Evolutionary conservation across 2,329 filamentous ascomycete genomes (phyloP).

Genomic region (Hyphodiscus sp.): DNA sequence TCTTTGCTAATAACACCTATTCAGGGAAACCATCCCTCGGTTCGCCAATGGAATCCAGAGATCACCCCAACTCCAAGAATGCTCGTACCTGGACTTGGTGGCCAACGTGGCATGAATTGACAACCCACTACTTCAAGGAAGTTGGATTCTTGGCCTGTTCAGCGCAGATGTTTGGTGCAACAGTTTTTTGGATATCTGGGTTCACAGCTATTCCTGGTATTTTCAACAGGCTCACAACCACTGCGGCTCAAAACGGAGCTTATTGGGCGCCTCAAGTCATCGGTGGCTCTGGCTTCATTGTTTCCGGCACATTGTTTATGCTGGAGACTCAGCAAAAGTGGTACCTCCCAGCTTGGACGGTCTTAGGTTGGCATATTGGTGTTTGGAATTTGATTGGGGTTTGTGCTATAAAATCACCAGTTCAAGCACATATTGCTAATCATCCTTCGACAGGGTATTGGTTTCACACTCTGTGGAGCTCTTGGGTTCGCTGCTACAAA

Average conservation of each 20-base stretch:
- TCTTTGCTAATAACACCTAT: conserved; percentile 6
- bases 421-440: neutral
- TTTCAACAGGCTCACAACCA: conserved; percentile 39
- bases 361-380: conserved; percentile 62
- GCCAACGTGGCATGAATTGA: conserved; percentile 49
- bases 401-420: neutral
- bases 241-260: conserved; percentile 43
- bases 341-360: conserved; percentile 49
- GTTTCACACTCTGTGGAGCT: conserved; percentile 56
- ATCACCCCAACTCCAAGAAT: conserved; percentile 9
- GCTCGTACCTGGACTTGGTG: conserved; percentile 49
- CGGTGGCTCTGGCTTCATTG: conserved; percentile 55
- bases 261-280: conserved; percentile 59
- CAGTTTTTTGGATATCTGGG: conserved; percentile 58
- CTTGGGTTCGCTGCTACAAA: conserved; percentile 41
- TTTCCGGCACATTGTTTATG: conserved; percentile 55
- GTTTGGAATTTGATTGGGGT: conserved; percentile 57
- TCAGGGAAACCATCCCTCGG: conserved; percentile 9
- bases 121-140: conserved; percentile 53
- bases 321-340: conserved; percentile 59
- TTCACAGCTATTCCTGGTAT: conserved; percentile 55
- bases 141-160: conserved; percentile 56
- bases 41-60: conserved; percentile 11
- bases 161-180: conserved; percentile 50
- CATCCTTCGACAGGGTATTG: conserved; percentile 33